These are phyloP conservation scores for Cucurbita maxima DNA, from an alignment of 306 rosid genomes.

Conservation along the genomic window DNA sequence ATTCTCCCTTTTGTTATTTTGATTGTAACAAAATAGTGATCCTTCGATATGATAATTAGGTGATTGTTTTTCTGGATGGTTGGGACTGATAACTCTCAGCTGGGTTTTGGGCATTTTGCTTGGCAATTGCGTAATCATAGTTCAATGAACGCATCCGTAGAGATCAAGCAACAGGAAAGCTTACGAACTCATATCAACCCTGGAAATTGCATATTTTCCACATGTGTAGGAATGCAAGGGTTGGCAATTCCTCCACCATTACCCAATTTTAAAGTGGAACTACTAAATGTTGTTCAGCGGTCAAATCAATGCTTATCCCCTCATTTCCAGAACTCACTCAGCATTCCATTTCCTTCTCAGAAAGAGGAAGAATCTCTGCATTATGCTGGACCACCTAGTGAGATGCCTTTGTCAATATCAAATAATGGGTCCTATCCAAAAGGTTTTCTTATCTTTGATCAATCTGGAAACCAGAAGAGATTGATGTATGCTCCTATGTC, in stretches of 20 bases:
- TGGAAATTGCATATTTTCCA: constrained; percentile 20
- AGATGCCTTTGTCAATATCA: constrained; percentile 20
- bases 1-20: neutral
- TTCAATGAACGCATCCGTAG: constrained; percentile 17
- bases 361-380: constrained; percentile 8
- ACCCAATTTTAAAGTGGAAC: constrained; percentile 23
- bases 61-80: constrained; percentile 38
- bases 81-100: constrained; percentile 29
- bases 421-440: constrained; percentile 29
- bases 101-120: constrained; percentile 28
- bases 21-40: neutral
- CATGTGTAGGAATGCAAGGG: constrained; percentile 22
- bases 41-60: constrained; percentile 18
- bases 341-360: constrained; percentile 17
- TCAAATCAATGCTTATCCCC: constrained; percentile 18
- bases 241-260: constrained; percentile 24
- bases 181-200: constrained; percentile 18
- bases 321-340: constrained; percentile 12
- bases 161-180: constrained; percentile 18
- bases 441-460: constrained; percentile 58
- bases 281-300: constrained; percentile 21
- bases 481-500: constrained; percentile 33
- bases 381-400: constrained; percentile 4
- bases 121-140: constrained; percentile 31
- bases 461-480: constrained; percentile 51